Percentiles rank a stretch among this genome's conserved stretches.
Conservation (phyloP, 108 stramenopile species). For the Stephanodiscus triporus region DNA sequence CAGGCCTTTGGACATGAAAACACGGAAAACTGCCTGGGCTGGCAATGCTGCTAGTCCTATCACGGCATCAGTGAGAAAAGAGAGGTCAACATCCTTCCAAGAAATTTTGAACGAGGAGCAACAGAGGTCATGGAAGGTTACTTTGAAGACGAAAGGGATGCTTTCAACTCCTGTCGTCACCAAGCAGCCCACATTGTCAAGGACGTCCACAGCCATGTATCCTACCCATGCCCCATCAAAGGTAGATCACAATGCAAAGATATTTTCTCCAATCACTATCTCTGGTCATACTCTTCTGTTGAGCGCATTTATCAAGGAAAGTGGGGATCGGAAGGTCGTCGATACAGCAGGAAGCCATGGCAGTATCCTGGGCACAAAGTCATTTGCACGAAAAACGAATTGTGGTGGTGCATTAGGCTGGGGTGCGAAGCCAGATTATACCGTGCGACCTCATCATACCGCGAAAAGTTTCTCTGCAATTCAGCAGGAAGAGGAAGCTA, state of each 20-base stretch:
- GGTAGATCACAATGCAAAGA: background rate
- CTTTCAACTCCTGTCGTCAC: background rate
- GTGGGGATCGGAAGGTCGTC: conserved; percentile 16
- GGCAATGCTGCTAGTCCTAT: conserved; percentile 18
- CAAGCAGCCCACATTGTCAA: background rate
- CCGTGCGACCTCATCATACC: conserved; percentile 1
- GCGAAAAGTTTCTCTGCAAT: conserved; percentile 59
- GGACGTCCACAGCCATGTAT: background rate
- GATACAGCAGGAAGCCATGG: conserved; percentile 12
- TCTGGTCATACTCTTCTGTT: conserved; percentile 13
- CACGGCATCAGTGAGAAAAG: background rate
- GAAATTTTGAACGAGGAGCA: conserved; percentile 47
- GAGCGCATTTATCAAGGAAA: conserved; percentile 29
- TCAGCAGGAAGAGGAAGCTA: conserved; percentile 71
- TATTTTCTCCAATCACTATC: background rate
- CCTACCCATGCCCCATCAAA: background rate
- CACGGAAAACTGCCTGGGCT: background rate
- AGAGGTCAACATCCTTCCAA: conserved; percentile 41
- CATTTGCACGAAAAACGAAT: background rate
- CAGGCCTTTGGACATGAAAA: conserved; percentile 24
- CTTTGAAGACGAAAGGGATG: background rate
- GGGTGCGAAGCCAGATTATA: conserved; percentile 25
- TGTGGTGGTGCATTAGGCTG: conserved; percentile 8
- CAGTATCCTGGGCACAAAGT: conserved; percentile 19
- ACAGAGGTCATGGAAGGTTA: conserved; percentile 9